Conservation (phyloP, 306 rosid species). For the Vigna angularis region DNA sequence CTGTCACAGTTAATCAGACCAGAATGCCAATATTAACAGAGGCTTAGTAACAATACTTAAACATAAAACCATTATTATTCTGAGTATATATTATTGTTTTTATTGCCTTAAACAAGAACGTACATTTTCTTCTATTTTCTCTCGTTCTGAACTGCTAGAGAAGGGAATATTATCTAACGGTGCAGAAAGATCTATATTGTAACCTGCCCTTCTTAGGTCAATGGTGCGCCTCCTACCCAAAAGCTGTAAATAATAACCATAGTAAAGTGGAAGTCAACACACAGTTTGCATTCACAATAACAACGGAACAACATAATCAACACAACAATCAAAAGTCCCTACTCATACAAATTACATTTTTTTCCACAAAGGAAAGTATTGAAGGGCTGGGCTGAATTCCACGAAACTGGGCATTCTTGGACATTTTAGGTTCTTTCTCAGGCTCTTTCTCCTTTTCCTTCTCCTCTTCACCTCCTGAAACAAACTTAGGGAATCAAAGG, state of each 20-base stretch:
- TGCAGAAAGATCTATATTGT: slow-evolving; percentile 86
- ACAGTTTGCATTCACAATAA: slow-evolving; percentile 13
- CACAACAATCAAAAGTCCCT: slow-evolving; percentile 45
- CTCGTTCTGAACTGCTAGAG: slow-evolving; percentile 74
- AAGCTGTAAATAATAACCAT: slow-evolving; percentile 59
- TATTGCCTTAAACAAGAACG: slow-evolving; percentile 40
- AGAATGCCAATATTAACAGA: slow-evolving; percentile 19
- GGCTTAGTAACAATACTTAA: background rate
- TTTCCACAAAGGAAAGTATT: slow-evolving; percentile 84
- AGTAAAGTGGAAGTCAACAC: slow-evolving; percentile 37
- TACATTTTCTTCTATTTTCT: slow-evolving; percentile 86
- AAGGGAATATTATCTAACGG: slow-evolving; percentile 85
- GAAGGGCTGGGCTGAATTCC: slow-evolving; percentile 92
- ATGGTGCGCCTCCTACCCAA: slow-evolving; percentile 87
- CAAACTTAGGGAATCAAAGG: slow-evolving; percentile 39
- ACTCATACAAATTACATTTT: slow-evolving; percentile 80
- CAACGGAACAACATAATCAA: slow-evolving; percentile 21
- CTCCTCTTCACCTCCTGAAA: slow-evolving; percentile 60
- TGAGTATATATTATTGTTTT: slow-evolving; percentile 6
- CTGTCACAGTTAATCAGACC: slow-evolving; percentile 53
- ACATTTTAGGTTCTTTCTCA: slow-evolving; percentile 67
- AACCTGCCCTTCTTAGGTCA: slow-evolving; percentile 89
- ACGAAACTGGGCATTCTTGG: slow-evolving; percentile 85
- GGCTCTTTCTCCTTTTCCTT: slow-evolving; percentile 21
- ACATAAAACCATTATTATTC: slow-evolving; percentile 9